phyloP scores from a whole-genome alignment of 1,284 basidiomycete genomes.

The Ceratobasidium sp. region DNA sequence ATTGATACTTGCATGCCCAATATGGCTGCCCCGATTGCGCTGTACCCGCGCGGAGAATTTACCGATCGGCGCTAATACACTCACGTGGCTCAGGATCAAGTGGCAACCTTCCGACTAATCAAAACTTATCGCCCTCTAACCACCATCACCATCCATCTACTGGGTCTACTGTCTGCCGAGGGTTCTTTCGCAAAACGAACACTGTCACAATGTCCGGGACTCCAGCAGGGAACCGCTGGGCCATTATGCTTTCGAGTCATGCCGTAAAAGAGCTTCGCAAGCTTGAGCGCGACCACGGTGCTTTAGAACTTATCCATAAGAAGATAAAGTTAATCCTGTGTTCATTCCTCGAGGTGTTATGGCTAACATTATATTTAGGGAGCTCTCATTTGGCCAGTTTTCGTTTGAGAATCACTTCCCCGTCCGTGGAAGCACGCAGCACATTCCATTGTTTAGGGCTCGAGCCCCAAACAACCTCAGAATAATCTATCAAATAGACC shows the following conservation, averaged over 20 bases:
- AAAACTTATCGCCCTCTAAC: neutral
- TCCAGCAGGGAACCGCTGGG: slow-evolving; percentile 27
- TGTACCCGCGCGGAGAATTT: too few relatives aligned
- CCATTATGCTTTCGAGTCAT: slow-evolving; percentile 6
- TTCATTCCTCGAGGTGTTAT: neutral
- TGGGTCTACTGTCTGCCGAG: neutral
- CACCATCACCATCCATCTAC: neutral
- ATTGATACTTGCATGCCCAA: too few relatives aligned
- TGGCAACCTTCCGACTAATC: neutral
- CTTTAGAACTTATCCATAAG: slow-evolving; percentile 27
- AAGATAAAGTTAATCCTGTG: slow-evolving; percentile 4
- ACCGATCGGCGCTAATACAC: too few relatives aligned
- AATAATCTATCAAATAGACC: slow-evolving; percentile 27
- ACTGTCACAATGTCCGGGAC: neutral
- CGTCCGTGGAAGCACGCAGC: slow-evolving; percentile 3
- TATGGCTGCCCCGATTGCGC: too few relatives aligned
- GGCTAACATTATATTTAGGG: neutral
- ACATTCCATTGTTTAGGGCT: slow-evolving; percentile 21
- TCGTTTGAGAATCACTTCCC: slow-evolving; percentile 12
- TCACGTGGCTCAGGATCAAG: slow-evolving; percentile 15
- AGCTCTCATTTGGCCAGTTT: slow-evolving; percentile 5
- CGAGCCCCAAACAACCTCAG: slow-evolving; percentile 3
- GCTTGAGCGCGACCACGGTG: slow-evolving; percentile 17
- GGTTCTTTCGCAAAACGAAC: neutral
- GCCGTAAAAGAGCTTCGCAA: slow-evolving; percentile 17